Conservation (phyloP, 1,139 yeast genomes). For the Saccharomyces hybrid region DNA sequence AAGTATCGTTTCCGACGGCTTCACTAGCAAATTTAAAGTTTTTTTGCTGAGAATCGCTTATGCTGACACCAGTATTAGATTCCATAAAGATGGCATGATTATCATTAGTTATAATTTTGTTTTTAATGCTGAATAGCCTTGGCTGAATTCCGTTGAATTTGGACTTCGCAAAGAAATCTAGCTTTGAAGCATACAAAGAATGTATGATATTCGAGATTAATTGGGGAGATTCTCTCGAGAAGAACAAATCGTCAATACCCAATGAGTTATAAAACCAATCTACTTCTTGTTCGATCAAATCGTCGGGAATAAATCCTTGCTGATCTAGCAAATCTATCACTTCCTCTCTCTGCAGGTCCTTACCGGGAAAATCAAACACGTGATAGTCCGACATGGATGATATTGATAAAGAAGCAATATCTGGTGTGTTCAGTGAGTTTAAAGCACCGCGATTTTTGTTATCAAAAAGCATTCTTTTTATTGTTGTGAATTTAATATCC, state of each 20-base stretch:
- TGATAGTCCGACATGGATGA: slow-evolving; percentile 55
- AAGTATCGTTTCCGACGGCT: background rate
- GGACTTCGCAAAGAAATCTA: slow-evolving; percentile 71
- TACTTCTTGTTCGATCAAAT: slow-evolving; percentile 76
- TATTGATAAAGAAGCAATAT: slow-evolving; percentile 35
- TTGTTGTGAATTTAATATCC: background rate
- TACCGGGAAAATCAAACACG: slow-evolving; percentile 70
- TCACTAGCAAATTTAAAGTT: background rate
- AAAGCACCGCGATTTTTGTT: slow-evolving; percentile 30
- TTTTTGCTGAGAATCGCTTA: slow-evolving; percentile 1
- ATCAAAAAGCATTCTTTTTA: background rate
- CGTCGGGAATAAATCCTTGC: slow-evolving; percentile 85
- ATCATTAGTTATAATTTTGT: slow-evolving; percentile 37
- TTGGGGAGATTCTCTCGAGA: slow-evolving; percentile 75
- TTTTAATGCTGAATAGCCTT: slow-evolving; percentile 25
- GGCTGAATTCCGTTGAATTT: slow-evolving; percentile 31
- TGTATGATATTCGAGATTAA: slow-evolving; percentile 76
- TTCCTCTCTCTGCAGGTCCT: slow-evolving; percentile 69
- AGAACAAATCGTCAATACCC: slow-evolving; percentile 89
- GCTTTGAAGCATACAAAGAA: slow-evolving; percentile 85
- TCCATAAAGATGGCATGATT: slow-evolving; percentile 93
- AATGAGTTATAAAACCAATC: slow-evolving; percentile 82
- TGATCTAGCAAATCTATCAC: slow-evolving; percentile 78
- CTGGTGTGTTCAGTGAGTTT: slow-evolving; percentile 23
- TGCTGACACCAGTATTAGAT: slow-evolving; percentile 32